phyloP scores from a whole-genome alignment of 1,284 basidiomycete species.

The Ustilago curta region DNA sequence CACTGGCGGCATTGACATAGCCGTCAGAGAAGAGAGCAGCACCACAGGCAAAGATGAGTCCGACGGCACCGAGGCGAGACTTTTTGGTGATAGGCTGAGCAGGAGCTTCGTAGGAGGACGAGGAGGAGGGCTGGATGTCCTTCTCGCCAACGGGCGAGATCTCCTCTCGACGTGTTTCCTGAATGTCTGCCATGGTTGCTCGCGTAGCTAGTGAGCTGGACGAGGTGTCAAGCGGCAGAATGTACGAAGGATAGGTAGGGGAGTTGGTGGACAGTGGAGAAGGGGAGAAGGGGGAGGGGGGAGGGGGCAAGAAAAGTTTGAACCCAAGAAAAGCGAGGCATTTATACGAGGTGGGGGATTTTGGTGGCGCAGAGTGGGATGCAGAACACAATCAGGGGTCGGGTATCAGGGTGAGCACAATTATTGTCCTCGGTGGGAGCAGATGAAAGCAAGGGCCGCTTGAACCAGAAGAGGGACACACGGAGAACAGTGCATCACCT shows the following conservation, averaged over 20 bases:
- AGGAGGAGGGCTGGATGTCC: constrained; percentile 2
- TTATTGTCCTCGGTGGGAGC: neutral
- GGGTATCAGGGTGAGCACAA: neutral
- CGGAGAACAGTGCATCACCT: too few relatives aligned
- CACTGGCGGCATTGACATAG: constrained; percentile 58
- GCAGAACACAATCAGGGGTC: neutral
- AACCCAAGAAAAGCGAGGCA: neutral
- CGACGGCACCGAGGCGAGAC: constrained; percentile 34
- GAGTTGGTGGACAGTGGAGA: neutral
- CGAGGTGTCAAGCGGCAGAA: neutral
- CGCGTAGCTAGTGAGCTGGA: neutral
- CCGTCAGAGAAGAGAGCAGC: constrained; percentile 65
- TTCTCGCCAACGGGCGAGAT: constrained; percentile 29
- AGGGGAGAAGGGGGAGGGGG: neutral
- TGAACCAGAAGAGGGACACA: too few relatives aligned
- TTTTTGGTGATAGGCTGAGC: constrained; percentile 28
- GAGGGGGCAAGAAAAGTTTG: too few relatives aligned
- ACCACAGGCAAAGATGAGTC: constrained; percentile 64
- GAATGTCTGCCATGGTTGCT: constrained; percentile 28
- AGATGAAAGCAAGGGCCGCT: neutral
- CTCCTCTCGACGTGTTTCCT: constrained; percentile 2
- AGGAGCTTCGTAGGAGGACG: constrained; percentile 10
- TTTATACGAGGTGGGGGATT: neutral
- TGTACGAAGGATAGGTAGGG: neutral
- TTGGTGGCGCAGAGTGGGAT: constrained; percentile 2